Evolutionary conservation across 2,329 filamentous ascomycete genomes (phyloP), one percentile per base, ranked within the genome.

Genomic region (Cladorrhinum sp.): DNA sequence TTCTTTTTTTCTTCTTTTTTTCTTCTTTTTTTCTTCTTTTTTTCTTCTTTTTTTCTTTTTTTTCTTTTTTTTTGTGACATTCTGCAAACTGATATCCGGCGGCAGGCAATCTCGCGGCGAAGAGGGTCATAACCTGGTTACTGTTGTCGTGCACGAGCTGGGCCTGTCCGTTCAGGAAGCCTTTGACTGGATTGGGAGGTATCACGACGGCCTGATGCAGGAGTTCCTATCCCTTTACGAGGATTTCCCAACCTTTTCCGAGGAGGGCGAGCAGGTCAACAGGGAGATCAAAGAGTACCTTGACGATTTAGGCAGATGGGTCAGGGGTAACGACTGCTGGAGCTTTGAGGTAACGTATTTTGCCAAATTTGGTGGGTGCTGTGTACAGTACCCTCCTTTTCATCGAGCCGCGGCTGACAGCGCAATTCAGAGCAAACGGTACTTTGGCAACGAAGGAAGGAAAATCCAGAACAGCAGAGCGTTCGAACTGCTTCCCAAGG

Each of bases 311-410:
- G 52, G 16, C 4, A 54, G 21, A 16, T 54, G 52, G 52, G 52
- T 54, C 1, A 30, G 52, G 26, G 16, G 16, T 36, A 36, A 33
- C 12, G 52, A 54, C 2, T 8, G 52, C 10, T 54, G 52, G 52
- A 36, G 52, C 7, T 54, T 36, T 30, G 52, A 54, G 52, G 52
- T 54, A n/a, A n/a, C n/a, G n/a, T n/a, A n/a, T n/a, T n/a, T n/a
- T n/a, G n/a, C n/a, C n/a, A 36, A 20, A 24, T 20, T 46, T 46
- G 26, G 4, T 28, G 4, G 26, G 9, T 9, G 9, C 26, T 28
- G 26, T 28, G 26, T 4, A 28, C 26, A 5, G 4, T 5, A 4
- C n/a, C 42, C 18, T 46, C 16, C 42, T 46, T 28, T 54, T 53
- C 2, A 28, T 3, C 8, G n/a, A n/a, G n/a, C n/a, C n/a, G n/a